These are phyloP conservation scores for Rhodotorula toruloides DNA, from an alignment of 768 basidiomycete genomes.

Conservation along the genomic window DNA sequence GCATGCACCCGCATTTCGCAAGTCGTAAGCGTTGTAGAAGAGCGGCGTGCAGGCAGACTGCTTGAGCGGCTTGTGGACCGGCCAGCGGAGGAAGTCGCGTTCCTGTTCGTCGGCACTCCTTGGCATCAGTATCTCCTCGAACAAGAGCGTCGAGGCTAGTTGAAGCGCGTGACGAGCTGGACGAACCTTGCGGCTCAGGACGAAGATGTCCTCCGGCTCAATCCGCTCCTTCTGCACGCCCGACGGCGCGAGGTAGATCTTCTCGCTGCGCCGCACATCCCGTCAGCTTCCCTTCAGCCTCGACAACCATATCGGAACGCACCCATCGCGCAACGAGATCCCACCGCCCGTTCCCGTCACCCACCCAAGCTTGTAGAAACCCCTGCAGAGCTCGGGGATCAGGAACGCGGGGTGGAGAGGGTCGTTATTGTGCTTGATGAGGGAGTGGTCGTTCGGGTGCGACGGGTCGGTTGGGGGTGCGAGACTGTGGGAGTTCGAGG, in stretches of 20 bases:
- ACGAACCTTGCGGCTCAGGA: conserved; percentile 59
- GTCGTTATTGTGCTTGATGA: conserved; percentile 44
- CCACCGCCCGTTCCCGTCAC: conserved; percentile 76
- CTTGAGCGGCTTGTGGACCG: conserved; percentile 61
- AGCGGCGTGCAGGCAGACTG: conserved; percentile 84
- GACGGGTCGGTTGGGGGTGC: conserved; percentile 24
- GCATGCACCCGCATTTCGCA: conserved; percentile 72
- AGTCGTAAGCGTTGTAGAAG: conserved; percentile 85
- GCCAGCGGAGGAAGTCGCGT: conserved; percentile 71
- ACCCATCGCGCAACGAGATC: conserved; percentile 41
- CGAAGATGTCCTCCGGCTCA: conserved; percentile 74
- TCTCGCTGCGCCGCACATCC: conserved; percentile 50
- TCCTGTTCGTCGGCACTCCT: too few relatives aligned
- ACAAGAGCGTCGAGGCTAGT: too few relatives aligned
- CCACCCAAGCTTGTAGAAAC: conserved; percentile 84
- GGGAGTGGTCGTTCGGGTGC: conserved; percentile 38
- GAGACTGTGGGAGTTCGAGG: conserved; percentile 1
- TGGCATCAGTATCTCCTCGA: too few relatives aligned
- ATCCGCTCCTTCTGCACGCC: conserved; percentile 90
- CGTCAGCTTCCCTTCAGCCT: not conserved
- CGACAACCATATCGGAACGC: conserved; percentile 7
- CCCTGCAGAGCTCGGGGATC: conserved; percentile 75
- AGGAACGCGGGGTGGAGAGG: conserved; percentile 74
- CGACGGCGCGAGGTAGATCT: conserved; percentile 79
- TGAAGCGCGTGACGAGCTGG: not conserved